These are phyloP conservation scores for Chimonanthus praecox DNA, from an alignment of 164 flowering plant genomes.

Conservation along the genomic window DNA sequence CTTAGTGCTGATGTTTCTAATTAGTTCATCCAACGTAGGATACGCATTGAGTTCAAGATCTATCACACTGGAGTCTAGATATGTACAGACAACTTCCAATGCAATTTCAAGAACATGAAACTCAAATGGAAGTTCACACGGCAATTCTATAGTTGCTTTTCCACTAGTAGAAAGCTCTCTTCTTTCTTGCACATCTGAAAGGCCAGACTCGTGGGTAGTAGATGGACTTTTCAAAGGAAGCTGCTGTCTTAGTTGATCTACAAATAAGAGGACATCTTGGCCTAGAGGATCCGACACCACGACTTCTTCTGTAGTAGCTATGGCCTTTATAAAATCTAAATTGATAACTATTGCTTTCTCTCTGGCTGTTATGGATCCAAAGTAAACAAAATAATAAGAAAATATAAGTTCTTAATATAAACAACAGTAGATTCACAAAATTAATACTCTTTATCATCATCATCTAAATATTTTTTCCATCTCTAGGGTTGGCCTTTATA, in stretches of 20 bases:
- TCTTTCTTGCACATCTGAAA: constrained; percentile 29
- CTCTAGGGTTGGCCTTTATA: too few relatives aligned
- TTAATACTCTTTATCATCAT: background rate
- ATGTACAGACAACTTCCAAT: constrained; percentile 77
- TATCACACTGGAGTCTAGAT: constrained; percentile 67
- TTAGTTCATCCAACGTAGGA: constrained; percentile 85
- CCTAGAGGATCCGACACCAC: constrained; percentile 76
- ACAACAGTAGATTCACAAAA: background rate
- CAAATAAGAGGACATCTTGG: constrained; percentile 87
- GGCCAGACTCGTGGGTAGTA: constrained; percentile 25
- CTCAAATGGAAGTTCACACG: constrained; percentile 86
- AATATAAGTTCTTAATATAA: background rate
- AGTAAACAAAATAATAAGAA: background rate
- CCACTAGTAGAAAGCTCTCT: constrained; percentile 32
- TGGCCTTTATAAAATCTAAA: constrained; percentile 85
- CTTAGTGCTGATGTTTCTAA: constrained; percentile 82
- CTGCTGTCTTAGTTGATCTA: constrained; percentile 72
- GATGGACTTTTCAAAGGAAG: constrained; percentile 42
- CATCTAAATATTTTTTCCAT: background rate
- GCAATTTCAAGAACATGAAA: constrained; percentile 93
- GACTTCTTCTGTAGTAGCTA: constrained; percentile 93
- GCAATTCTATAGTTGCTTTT: constrained; percentile 54
- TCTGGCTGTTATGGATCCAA: constrained; percentile 49
- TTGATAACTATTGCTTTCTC: constrained; percentile 97
- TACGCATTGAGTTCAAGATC: constrained; percentile 80